Evolutionary conservation across 1,139 yeast genomes (phyloP), one percentile per base, ranked within the genome.

Genomic region (Yamadazyma blattariae): DNA sequence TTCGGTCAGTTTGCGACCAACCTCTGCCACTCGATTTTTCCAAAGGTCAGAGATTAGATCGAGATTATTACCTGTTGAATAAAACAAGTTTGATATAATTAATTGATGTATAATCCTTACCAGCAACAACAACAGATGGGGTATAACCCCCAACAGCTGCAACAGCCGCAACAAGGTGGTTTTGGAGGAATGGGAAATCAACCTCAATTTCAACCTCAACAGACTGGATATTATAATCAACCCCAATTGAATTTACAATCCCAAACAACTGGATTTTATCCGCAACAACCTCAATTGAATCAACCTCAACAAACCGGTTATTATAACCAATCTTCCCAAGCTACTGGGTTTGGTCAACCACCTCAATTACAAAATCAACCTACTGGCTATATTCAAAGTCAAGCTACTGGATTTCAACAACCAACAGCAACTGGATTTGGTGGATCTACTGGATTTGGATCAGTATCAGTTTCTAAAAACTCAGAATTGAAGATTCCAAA

Each of bases 401-500:
- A 53, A 31, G 56, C 47, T 15, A 52, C 52, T 19, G 48, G 47
- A 24, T 42, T 29, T 29, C 33, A 29, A 21, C 49, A 46, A 35
- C 52, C 56, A n/a, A 58, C 51, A 28, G 52, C 46, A 11, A 55
- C 53, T 19, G 50, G 50, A 24, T 41, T 28, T 30, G 48, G 40
- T 28, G 19, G 19, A 17, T 54, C 46, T n/a, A 54, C 52, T 18
- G 49, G 49, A 21, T 41, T 27, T 30, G 26, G 27, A 10, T 12
- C 28, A 7, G n/a, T n/a, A n/a, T 5, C 7, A 5, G 65, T 58
- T 20, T 38, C 51, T 18, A 69, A 64, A 39, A 66, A 67, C 41
- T 56, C 50, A 31, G 69, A 60, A 23, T 52, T 69, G 46, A 79
- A 77, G 49, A 77, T 80, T 42, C 89, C 88, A 16, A 61, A 61